Evolutionary conservation across 305 asterid genomes (phyloP).

Genomic region (Solanum hybrid): DNA sequence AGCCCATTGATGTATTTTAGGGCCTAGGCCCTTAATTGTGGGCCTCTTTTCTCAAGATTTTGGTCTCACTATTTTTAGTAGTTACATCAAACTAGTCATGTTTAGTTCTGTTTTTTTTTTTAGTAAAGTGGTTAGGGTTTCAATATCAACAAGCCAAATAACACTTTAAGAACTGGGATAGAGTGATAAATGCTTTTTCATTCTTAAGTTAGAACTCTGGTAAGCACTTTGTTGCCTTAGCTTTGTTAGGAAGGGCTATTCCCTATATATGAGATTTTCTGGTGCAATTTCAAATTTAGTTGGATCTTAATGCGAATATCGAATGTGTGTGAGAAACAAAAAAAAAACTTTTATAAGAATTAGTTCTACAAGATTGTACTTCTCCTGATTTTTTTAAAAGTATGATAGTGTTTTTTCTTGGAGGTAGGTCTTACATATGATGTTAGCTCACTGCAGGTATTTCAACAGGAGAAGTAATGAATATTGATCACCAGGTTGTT

Average conservation of each 20-base stretch:
- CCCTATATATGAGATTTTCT: background rate
- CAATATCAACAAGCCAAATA: background rate
- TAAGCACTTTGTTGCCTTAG: background rate
- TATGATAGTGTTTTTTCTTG: background rate
- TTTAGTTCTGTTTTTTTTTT: background rate
- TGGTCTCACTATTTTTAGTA: background rate
- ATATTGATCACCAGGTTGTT: background rate
- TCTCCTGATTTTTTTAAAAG: background rate
- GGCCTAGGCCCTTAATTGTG: background rate
- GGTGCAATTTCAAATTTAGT: background rate
- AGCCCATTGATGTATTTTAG: background rate
- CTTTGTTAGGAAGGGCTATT: background rate
- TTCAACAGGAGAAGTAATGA: background rate
- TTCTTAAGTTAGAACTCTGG: background rate
- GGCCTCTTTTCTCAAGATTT: background rate
- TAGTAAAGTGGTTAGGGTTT: background rate
- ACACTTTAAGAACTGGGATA: background rate
- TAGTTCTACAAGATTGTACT: background rate
- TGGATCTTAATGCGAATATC: background rate
- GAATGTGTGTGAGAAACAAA: background rate
- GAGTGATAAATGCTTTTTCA: background rate
- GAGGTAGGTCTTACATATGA: background rate
- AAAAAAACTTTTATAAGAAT: background rate
- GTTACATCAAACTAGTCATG: background rate
- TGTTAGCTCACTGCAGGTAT: background rate